phyloP scores from a whole-genome alignment of 306 rosid genomes.

The Prunus padus region DNA sequence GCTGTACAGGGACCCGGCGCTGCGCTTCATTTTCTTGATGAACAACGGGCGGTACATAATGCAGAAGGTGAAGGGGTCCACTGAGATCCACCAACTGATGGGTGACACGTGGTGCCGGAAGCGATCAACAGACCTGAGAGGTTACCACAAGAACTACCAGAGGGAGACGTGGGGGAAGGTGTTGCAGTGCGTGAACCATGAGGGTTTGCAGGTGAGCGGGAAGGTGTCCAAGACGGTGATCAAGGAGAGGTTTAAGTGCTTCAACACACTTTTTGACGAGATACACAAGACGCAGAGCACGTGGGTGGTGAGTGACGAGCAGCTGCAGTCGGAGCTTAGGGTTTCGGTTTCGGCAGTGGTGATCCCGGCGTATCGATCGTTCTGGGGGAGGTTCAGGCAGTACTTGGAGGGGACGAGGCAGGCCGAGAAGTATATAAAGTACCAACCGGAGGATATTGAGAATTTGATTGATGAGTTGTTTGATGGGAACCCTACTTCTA shows the following conservation, averaged over 20 bases:
- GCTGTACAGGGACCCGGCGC: conserved; percentile 48
- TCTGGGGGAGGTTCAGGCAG: conserved; percentile 71
- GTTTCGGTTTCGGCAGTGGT: conserved; percentile 66
- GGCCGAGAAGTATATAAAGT: conserved; percentile 67
- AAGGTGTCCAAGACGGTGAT: conserved; percentile 52
- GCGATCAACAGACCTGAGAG: conserved; percentile 50
- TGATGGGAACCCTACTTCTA: conserved; percentile 49
- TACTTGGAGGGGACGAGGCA: conserved; percentile 60
- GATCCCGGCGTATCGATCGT: conserved; percentile 78
- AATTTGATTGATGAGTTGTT: conserved; percentile 62
- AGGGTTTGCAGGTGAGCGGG: conserved; percentile 49
- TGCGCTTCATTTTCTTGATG: conserved; percentile 68
- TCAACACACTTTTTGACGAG: conserved; percentile 71
- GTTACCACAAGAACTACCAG: conserved; percentile 68
- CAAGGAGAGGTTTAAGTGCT: conserved; percentile 72
- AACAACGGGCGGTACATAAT: conserved; percentile 80
- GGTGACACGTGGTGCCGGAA: conserved; percentile 75
- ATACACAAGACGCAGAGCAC: conserved; percentile 67
- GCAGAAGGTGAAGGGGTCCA: conserved; percentile 70
- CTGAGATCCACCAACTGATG: conserved; percentile 52
- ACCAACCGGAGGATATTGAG: conserved; percentile 83
- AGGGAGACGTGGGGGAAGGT: conserved; percentile 77
- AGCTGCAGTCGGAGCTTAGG: conserved; percentile 75
- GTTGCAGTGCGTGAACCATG: conserved; percentile 56
- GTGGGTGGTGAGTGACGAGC: conserved; percentile 83